phyloP scores from a whole-genome alignment of 208 protist genomes.

The Tritrichomonas musculus region DNA sequence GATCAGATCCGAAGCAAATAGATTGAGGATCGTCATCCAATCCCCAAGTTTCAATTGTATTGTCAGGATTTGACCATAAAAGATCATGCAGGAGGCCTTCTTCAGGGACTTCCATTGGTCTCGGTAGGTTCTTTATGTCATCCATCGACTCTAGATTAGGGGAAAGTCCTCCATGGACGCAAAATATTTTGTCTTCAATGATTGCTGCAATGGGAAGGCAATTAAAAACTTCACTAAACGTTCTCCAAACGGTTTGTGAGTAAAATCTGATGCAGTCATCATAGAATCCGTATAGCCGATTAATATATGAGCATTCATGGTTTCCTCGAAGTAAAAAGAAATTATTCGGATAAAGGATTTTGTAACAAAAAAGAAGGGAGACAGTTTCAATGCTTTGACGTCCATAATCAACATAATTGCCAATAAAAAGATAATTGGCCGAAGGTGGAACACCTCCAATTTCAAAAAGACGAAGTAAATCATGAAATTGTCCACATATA shows the following conservation, averaged over 20 bases:
- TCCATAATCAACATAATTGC: conserved; percentile 96
- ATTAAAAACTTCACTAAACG: conserved; percentile 97
- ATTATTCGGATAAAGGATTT: conserved; percentile 59
- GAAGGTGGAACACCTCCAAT: conserved; percentile 92
- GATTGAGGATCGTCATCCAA: conserved; percentile 95
- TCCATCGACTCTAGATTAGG: conserved; percentile 88
- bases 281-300: conserved; percentile 98
- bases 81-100: conserved; percentile 93
- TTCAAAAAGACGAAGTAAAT: conserved; percentile 98
- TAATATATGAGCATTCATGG: conserved; percentile 93
- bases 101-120: conserved; percentile 77
- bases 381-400: conserved; percentile 96
- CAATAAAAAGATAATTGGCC: conserved; percentile 98
- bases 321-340: conserved; percentile 86
- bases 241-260: conserved; percentile 95
- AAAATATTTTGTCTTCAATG: conserved; percentile 99
- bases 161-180: conserved; percentile 90
- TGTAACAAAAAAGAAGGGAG: conserved; percentile 81
- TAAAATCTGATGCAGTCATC: conserved; percentile 96
- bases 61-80: conserved; percentile 95
- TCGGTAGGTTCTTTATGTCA: conserved; percentile 82
- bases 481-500: conserved; percentile 98
- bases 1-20: conserved; percentile 91
- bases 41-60: conserved; percentile 80
- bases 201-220: conserved; percentile 94